Percentiles rank a stretch among this genome's conserved stretches.
Conservation (phyloP, 2,329 filamentous ascomycete species). For the Diplodia mutila region DNA sequence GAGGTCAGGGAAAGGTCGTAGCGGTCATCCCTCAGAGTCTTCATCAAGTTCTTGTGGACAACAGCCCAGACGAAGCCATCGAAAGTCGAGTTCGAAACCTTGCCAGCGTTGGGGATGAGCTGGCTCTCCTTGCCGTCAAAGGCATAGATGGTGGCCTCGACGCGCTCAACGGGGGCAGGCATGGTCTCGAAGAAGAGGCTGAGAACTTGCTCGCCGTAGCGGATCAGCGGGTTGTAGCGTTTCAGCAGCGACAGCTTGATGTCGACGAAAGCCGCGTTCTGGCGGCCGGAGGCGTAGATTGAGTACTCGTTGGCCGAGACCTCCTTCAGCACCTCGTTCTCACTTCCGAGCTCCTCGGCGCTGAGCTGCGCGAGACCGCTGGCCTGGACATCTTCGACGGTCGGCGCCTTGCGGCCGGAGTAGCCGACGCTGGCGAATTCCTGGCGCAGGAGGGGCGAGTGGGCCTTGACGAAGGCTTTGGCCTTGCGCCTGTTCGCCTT, state of each 20-base stretch:
- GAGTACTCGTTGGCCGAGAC: slow-evolving; percentile 85
- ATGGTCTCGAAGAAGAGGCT: slow-evolving; percentile 82
- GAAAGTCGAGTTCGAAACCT: slow-evolving; percentile 64
- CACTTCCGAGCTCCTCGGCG: slow-evolving; percentile 43
- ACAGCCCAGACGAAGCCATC: slow-evolving; percentile 94
- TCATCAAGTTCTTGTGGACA: slow-evolving; percentile 95
- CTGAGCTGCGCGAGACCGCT: slow-evolving; percentile 44
- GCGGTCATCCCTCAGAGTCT: slow-evolving; percentile 82
- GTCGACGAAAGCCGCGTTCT: slow-evolving; percentile 91
- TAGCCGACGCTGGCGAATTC: slow-evolving; percentile 93
- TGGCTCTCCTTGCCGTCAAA: slow-evolving; percentile 91
- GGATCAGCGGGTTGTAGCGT: slow-evolving; percentile 78
- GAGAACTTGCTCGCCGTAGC: slow-evolving; percentile 68
- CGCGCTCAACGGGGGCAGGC: slow-evolving; percentile 67
- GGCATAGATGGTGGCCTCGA: slow-evolving; percentile 79
- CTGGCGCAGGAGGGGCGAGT: slow-evolving; percentile 70
- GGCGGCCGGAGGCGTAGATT: slow-evolving; percentile 85
- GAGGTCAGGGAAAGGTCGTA: slow-evolving; percentile 92
- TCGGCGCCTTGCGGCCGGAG: slow-evolving; percentile 52
- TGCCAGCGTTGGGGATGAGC: slow-evolving; percentile 68
- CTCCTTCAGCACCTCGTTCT: slow-evolving; percentile 74
- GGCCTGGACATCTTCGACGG: slow-evolving; percentile 52
- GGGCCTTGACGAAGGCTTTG: slow-evolving; percentile 75
- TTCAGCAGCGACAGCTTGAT: slow-evolving; percentile 80
- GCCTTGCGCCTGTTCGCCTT: slow-evolving; percentile 79